Evolutionary conservation across 2,329 filamentous ascomycete species (phyloP).

Genomic region (Talaromyces sp.): DNA sequence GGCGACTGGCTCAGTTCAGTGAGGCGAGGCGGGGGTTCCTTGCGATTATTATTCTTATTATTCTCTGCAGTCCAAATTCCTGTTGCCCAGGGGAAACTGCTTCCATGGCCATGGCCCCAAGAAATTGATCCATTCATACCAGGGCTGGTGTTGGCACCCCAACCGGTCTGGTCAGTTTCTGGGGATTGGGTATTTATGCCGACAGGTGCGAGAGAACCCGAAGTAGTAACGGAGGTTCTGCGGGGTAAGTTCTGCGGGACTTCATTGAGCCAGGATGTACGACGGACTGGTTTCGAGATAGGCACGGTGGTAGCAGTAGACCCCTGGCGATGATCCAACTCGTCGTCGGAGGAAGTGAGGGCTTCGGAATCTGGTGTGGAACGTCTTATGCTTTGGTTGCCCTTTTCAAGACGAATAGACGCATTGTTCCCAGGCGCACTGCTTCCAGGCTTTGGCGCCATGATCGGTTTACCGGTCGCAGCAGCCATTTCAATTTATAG

Average conservation of each 20-base stretch:
- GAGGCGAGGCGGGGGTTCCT: slow-evolving; percentile 68
- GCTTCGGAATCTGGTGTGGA: slow-evolving; percentile 94
- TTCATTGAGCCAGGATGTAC: slow-evolving; percentile 84
- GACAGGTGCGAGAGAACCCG: slow-evolving; percentile 70
- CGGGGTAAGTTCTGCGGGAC: slow-evolving; percentile 63
- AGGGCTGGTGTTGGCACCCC: slow-evolving; percentile 34
- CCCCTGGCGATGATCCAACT: slow-evolving; percentile 62
- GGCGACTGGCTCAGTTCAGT: slow-evolving; percentile 71
- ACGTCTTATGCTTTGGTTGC: slow-evolving; percentile 62
- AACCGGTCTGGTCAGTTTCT: slow-evolving; percentile 55
- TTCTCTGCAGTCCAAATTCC: slow-evolving; percentile 74
- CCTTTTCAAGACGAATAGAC: slow-evolving; percentile 66
- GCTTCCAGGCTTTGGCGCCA: slow-evolving; percentile 4
- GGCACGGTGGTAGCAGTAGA: slow-evolving; percentile 45
- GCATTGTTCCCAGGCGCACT: slow-evolving; percentile 52
- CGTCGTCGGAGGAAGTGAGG: slow-evolving; percentile 89
- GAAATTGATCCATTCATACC: slow-evolving; percentile 35
- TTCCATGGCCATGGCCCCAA: slow-evolving; percentile 39
- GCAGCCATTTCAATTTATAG: slow-evolving; percentile 3
- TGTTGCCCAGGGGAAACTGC: slow-evolving; percentile 65
- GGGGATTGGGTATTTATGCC: slow-evolving; percentile 78
- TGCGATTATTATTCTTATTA: no score
- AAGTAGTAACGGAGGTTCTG: slow-evolving; percentile 68
- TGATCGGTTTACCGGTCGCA: slow-evolving; percentile 3
- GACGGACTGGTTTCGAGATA: slow-evolving; percentile 59